phyloP scores from a whole-genome alignment of 2,329 filamentous ascomycete genomes.

The Elsinoe arachidis region DNA sequence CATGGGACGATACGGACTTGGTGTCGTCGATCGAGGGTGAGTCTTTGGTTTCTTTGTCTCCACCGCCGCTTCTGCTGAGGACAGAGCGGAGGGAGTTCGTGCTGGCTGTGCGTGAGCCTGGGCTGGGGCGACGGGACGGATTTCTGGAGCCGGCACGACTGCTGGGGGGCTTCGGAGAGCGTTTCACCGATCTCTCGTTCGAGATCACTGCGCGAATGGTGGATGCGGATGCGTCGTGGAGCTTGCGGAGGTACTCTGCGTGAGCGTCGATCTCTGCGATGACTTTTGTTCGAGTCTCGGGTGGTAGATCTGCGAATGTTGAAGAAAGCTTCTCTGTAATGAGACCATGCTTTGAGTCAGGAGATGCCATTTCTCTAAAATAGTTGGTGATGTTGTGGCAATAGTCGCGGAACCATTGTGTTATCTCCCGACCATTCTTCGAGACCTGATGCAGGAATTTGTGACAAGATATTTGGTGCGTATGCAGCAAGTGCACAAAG shows the following conservation, averaged over 20 bases:
- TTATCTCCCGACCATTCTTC: slow-evolving; percentile 58
- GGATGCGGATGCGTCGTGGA: slow-evolving; percentile 46
- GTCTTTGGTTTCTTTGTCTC: not conserved
- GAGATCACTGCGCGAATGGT: slow-evolving; percentile 52
- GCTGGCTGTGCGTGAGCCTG: slow-evolving; percentile 3
- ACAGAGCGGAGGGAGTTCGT: not conserved
- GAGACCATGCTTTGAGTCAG: slow-evolving; percentile 14
- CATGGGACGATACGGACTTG: slow-evolving; percentile 10
- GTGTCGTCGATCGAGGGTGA: not conserved
- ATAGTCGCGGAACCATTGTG: slow-evolving; percentile 53
- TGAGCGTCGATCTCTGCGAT: slow-evolving; percentile 51
- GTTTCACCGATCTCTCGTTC: slow-evolving; percentile 14
- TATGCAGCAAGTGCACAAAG: slow-evolving; percentile 57
- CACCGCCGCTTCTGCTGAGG: not conserved
- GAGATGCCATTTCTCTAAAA: not conserved
- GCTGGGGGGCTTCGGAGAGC: not conserved
- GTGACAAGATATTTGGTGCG: slow-evolving; percentile 56
- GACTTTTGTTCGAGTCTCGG: slow-evolving; percentile 39
- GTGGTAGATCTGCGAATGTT: slow-evolving; percentile 40
- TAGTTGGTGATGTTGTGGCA: slow-evolving; percentile 32
- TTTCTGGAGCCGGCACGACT: not conserved
- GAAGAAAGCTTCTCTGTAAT: slow-evolving; percentile 27
- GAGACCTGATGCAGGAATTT: slow-evolving; percentile 63
- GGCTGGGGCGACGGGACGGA: not conserved
- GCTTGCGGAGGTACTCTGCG: slow-evolving; percentile 48